Conservation (phyloP, 495 filamentous ascomycete species). For the Delitschia confertaspora region DNA sequence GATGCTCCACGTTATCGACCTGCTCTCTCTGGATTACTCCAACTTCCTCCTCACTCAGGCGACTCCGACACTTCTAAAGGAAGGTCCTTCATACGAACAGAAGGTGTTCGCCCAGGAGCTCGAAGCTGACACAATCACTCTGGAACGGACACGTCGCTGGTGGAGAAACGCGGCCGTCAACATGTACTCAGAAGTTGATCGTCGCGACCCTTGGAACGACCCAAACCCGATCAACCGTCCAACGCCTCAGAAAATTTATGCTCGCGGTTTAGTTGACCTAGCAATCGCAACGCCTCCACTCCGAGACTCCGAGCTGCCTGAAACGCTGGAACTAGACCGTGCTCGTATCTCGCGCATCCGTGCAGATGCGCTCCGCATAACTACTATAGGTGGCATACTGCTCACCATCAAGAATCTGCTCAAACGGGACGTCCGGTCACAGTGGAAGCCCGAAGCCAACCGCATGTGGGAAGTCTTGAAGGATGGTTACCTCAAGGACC, state of each 20-base stretch:
- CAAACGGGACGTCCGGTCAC: slow-evolving; percentile 79
- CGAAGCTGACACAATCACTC: slow-evolving; percentile 46
- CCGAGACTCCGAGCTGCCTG: slow-evolving; percentile 56
- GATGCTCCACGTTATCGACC: slow-evolving; percentile 76
- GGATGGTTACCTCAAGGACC: slow-evolving; percentile 40
- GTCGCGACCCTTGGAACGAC: slow-evolving; percentile 53
- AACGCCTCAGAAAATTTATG: slow-evolving; percentile 65
- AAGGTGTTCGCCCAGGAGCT: slow-evolving; percentile 64
- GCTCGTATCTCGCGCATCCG: slow-evolving; percentile 61
- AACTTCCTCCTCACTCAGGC: slow-evolving; percentile 83
- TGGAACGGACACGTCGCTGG: slow-evolving; percentile 59
- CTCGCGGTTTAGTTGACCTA: slow-evolving; percentile 59
- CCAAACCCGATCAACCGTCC: slow-evolving; percentile 38
- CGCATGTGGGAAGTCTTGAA: slow-evolving; percentile 49
- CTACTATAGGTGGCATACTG: slow-evolving; percentile 72
- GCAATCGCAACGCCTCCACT: slow-evolving; percentile 53
- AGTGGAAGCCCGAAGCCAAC: slow-evolving; percentile 81
- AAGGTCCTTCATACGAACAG: slow-evolving; percentile 73
- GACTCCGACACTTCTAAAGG: slow-evolving; percentile 71
- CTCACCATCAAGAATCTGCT: slow-evolving; percentile 91
- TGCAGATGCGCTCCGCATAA: slow-evolving; percentile 58
- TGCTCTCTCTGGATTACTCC: slow-evolving; percentile 88
- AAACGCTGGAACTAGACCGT: slow-evolving; percentile 75
- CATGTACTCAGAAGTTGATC: slow-evolving; percentile 58
- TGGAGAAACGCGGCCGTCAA: slow-evolving; percentile 63